Conservation (phyloP, 805 yeast species). For the Kuraishia cidri region DNA sequence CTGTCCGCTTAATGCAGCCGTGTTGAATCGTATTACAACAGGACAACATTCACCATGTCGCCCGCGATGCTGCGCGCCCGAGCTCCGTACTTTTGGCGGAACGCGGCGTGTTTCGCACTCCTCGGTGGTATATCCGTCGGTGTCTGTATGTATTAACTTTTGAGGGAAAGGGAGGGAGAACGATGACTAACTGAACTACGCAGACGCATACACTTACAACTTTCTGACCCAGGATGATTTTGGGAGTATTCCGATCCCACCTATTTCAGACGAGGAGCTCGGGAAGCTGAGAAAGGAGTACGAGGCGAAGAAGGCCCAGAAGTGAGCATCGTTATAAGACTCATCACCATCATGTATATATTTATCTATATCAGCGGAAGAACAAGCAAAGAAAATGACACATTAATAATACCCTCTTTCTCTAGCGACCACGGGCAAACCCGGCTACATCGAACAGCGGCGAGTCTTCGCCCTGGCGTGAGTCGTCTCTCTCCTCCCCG, state of each 20-base stretch:
- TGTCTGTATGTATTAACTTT: conserved; percentile 36
- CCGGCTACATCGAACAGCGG: too few species aligned
- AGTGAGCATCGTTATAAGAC: neutral
- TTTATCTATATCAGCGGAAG: neutral
- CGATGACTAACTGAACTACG: neutral
- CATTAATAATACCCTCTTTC: too few species aligned
- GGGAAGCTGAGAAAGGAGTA: conserved; percentile 66
- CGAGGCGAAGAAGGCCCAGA: conserved; percentile 29
- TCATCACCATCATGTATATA: neutral
- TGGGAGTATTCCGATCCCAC: conserved; percentile 90
- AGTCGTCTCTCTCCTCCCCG: too few species aligned
- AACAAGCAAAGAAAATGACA: too few species aligned
- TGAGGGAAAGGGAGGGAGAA: neutral
- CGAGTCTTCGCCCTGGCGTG: too few species aligned
- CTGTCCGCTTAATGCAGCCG: too few species aligned
- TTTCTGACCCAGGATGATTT: conserved; percentile 73
- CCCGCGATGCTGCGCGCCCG: conserved; percentile 92
- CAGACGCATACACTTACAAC: conserved; percentile 46
- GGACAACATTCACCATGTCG: conserved; percentile 59
- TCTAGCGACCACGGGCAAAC: too few species aligned
- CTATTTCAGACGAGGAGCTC: conserved; percentile 72
- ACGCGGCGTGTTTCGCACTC: conserved; percentile 51
- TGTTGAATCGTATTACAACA: conserved; percentile 27
- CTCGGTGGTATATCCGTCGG: conserved; percentile 60
- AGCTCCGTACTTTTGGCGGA: conserved; percentile 74